Evolutionary conservation across 2,329 filamentous ascomycete species (phyloP).

Genomic region (Plectosphaerella plurivora): DNA sequence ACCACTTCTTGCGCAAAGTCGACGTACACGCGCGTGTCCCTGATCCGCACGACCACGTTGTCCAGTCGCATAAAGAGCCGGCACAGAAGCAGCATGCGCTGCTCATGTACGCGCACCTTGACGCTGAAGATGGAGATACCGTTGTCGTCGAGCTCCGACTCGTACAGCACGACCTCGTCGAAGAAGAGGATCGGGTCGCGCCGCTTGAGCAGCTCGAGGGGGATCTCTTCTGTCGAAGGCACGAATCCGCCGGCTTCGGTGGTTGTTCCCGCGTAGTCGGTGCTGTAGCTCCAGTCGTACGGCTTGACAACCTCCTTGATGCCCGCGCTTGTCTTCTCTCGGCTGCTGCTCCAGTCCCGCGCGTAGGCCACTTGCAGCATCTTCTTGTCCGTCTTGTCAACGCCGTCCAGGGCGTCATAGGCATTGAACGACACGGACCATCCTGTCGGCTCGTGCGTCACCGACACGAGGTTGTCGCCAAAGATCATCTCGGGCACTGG

Average conservation of each 20-base stretch:
- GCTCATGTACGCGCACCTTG: conserved; percentile 91
- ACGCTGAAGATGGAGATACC: conserved; percentile 86
- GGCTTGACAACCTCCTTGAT: conserved; percentile 94
- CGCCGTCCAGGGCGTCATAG: conserved; percentile 79
- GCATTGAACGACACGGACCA: conserved; percentile 83
- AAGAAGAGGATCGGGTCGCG: conserved; percentile 95
- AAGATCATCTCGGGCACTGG: conserved; percentile 98
- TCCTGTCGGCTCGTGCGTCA: conserved; percentile 68
- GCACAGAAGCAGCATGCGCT: conserved; percentile 76
- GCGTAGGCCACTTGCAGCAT: conserved; percentile 96
- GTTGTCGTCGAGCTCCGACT: conserved; percentile 97
- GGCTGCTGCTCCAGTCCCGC: conserved; percentile 67
- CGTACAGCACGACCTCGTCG: conserved; percentile 92
- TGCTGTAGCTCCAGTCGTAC: conserved; percentile 98
- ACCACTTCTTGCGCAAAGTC: conserved; percentile 79
- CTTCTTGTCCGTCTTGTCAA: conserved; percentile 87
- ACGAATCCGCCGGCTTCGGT: conserved; percentile 8
- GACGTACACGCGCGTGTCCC: conserved; percentile 88
- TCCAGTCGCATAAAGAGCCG: conserved; percentile 92
- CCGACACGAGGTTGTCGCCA: conserved; percentile 80
- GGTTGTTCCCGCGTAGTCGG: conserved; percentile 65
- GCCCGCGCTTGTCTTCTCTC: conserved; percentile 74
- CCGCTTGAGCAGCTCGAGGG: conserved; percentile 78
- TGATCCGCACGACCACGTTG: conserved; percentile 78
- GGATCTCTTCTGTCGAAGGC: conserved; percentile 52